Base-by-base conservation (phyloP, 2,329 filamentous ascomycete species). In the Elsinoe perseae region DNA sequence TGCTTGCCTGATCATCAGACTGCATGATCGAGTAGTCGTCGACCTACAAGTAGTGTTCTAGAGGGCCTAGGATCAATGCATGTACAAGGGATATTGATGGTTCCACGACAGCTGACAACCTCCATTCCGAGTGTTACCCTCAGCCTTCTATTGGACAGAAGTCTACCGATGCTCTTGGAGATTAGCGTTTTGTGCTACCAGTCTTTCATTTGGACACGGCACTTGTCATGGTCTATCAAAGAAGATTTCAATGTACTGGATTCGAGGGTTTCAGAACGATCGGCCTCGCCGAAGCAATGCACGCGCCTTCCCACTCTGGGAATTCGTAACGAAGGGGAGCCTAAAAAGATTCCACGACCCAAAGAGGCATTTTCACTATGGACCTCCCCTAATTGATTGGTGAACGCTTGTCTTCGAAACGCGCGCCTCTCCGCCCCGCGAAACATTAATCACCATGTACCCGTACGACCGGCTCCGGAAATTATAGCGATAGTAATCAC, bases 191-290 rank as follows among this genome's bases (percentile, higher is more conserved):
- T 50, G 44, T 50, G 44, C 44, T 50, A 50, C 44, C 25, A 34
- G n/a, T 30, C 25, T 34, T 50, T 50, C 25, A 50, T 34, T 16
- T 34, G 12, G 6, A 32, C 28, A 14, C 48, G 48, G 48, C 48
- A 52, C 48, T 52, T 52, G 48, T 52, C 48, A 52, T 52, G 30
- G 30, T 8, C 32, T 32, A 30, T 50, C 44, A 50, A 50, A 50
- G 44, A 50, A 50, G 44, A 50, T 50, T 50, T 34, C n/a, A 52
- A 18, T 32, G 48, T 52, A 28, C 48, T 52, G 40, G 40, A 30
- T 48, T 56, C 38, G 53, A 56, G 53, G 50, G 53, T 56, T 56
- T 56, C 53, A 56, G 53, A 48, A 34, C 25, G 28, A 23, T 56
- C 53, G 53, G 53, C 36, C 53, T 46, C 53, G 53, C 53, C 53